phyloP scores from a whole-genome alignment of 805 yeast genomes.

The Kluyveromyces wickerhamii region DNA sequence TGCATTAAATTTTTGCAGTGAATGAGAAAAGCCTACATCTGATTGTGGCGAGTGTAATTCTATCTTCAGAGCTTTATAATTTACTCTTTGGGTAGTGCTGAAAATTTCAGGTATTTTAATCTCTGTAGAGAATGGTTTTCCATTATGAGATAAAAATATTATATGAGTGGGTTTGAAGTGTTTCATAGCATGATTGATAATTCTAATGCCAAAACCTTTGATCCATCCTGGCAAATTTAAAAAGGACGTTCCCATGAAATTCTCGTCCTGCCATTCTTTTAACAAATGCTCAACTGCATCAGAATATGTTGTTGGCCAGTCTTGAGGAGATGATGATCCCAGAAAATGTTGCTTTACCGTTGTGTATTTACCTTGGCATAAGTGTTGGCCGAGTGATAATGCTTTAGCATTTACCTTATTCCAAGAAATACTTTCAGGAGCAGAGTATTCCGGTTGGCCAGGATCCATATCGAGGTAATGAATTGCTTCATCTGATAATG shows the following conservation, averaged over 20 bases:
- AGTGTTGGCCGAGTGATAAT: conserved; percentile 17
- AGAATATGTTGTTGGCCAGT: conserved; percentile 52
- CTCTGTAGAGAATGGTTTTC: conserved; percentile 20
- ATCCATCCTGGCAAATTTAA: conserved; percentile 90
- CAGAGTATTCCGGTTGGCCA: conserved; percentile 75
- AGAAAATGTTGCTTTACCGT: conserved; percentile 32
- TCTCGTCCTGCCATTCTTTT: conserved; percentile 22
- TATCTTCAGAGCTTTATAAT: conserved; percentile 24
- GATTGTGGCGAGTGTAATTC: conserved; percentile 31
- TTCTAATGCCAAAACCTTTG: conserved; percentile 72
- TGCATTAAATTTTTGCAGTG: conserved; percentile 36
- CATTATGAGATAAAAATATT: conserved; percentile 35
- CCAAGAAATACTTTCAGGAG: conserved; percentile 63
- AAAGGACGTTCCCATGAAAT: conserved; percentile 36
- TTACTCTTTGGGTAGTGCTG: conserved; percentile 24
- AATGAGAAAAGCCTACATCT: conserved; percentile 6
- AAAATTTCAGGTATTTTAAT: conserved; percentile 21
- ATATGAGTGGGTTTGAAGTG: conserved; percentile 47
- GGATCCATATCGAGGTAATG: conserved; percentile 75
- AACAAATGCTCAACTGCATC: conserved; percentile 36
- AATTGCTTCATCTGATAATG: conserved; percentile 25
- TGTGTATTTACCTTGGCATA: conserved; percentile 17
- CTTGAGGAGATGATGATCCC: conserved; percentile 65
- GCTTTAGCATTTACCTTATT: conserved; percentile 22
- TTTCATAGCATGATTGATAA: conserved; percentile 43